Evolutionary conservation across 805 yeast genomes (phyloP).

Genomic region (Yarrowia sp.): DNA sequence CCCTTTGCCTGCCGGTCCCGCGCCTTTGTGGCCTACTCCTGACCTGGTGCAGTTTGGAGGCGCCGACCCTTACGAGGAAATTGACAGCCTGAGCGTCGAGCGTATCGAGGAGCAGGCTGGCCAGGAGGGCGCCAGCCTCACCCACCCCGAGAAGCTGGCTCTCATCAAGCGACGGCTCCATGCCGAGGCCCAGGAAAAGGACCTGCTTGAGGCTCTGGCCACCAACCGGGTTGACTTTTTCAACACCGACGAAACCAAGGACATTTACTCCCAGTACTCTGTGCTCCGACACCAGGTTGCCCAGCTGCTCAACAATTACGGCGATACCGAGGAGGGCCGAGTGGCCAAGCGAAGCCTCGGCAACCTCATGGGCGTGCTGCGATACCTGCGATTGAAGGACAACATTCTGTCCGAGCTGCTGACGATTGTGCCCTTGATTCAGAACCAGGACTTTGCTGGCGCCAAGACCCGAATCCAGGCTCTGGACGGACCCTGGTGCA

Average conservation of each 20-base stretch:
- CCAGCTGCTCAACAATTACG: neutral
- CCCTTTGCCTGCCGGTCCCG: neutral
- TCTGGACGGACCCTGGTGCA: slow-evolving; percentile 18
- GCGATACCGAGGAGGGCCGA: neutral
- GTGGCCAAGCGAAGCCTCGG: neutral
- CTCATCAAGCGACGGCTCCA: slow-evolving; percentile 10
- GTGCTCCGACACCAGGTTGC: neutral
- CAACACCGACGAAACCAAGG: neutral
- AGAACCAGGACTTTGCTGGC: neutral
- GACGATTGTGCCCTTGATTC: neutral
- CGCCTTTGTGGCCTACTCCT: slow-evolving; percentile 1
- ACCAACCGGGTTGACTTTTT: neutral
- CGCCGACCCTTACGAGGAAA: slow-evolving; percentile 18
- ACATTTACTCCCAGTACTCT: neutral
- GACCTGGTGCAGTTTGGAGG: slow-evolving; percentile 14
- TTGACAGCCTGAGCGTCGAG: neutral
- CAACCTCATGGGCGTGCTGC: neutral
- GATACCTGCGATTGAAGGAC: slow-evolving; percentile 7
- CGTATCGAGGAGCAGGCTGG: slow-evolving; percentile 9
- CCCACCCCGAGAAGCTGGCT: slow-evolving; percentile 3
- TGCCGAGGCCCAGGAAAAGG: neutral
- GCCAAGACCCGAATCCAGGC: slow-evolving; percentile 5
- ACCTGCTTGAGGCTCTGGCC: neutral
- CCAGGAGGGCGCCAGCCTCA: neutral
- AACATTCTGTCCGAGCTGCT: neutral